Evolutionary conservation across 2,329 filamentous ascomycete species (phyloP).

Genomic region (Trichocomaceae sp.): DNA sequence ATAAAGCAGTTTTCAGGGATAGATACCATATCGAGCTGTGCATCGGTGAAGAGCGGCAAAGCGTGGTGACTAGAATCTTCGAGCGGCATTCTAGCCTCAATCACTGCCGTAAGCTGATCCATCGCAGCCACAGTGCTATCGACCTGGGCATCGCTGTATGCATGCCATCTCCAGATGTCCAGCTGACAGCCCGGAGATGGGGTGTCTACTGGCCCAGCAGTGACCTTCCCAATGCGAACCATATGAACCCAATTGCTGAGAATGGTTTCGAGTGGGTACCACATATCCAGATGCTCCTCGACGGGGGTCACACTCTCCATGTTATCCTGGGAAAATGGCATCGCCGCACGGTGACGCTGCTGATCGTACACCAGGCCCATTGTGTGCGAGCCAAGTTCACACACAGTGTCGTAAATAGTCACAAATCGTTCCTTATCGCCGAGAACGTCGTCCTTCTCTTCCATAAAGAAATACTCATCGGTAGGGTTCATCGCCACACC

Average conservation of each 20-base stretch:
- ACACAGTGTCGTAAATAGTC: conserved; percentile 13
- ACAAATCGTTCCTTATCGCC: conserved; percentile 9
- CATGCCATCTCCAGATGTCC: conserved; percentile 5
- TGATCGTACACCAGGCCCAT: conserved; percentile 13
- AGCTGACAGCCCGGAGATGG: background rate
- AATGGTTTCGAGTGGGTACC: conserved; percentile 17
- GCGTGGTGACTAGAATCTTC: background rate
- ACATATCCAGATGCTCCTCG: conserved; percentile 16
- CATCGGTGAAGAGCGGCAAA: conserved; percentile 2
- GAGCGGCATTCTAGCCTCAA: conserved; percentile 3
- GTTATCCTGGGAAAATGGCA: conserved; percentile 7
- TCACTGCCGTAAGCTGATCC: conserved; percentile 1
- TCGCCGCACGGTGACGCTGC: conserved; percentile 3
- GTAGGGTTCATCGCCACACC: background rate
- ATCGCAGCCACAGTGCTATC: conserved; percentile 2
- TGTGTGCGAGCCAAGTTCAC: conserved; percentile 13
- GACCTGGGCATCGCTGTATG: conserved; percentile 8
- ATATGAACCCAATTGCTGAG: conserved; percentile 13
- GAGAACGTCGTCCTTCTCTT: background rate
- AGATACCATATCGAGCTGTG: conserved; percentile 3
- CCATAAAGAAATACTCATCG: background rate
- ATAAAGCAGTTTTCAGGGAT: conserved; percentile 9
- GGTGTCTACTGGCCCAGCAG: background rate
- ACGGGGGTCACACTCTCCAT: conserved; percentile 14
- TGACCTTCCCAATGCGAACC: conserved; percentile 8